Evolutionary conservation across 2,329 filamentous ascomycete genomes (phyloP), one percentile per base, ranked within the genome.

Genomic region (Ophioceras dolichostomum): DNA sequence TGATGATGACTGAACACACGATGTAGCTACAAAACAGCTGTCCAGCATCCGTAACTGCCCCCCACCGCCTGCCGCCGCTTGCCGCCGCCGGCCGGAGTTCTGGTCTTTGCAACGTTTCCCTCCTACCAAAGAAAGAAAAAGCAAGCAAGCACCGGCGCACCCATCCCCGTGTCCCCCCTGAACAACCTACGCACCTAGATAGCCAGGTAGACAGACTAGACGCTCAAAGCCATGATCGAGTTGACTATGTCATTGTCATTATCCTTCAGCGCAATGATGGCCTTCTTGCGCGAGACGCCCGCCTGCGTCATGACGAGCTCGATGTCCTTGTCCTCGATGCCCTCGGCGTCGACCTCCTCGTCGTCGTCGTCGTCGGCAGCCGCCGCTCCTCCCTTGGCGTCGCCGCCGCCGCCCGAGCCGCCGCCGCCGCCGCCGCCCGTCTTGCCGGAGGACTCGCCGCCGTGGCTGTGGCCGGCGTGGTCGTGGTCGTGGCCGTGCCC

Each of bases 161-260:
- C n/a, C n/a, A n/a, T n/a, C n/a, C n/a, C n/a, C n/a, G n/a, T n/a
- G n/a, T n/a, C n/a, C n/a, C n/a, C n/a, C n/a, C n/a, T n/a, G n/a
- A n/a, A n/a, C n/a, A n/a, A n/a, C n/a, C n/a, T n/a, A n/a, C n/a
- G n/a, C n/a, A n/a, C n/a, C n/a, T n/a, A n/a, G n/a, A n/a, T n/a
- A n/a, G n/a, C n/a, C n/a, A n/a, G n/a, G n/a, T n/a, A n/a, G n/a
- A n/a, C n/a, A n/a, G n/a, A n/a, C n/a, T n/a, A 88, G 73, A 86
- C 79, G 71, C 83, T 87, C 62, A 98, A 70, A 51, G 89, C 88
- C 91, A 98, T 98, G 70, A 98, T 98, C 54, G 91, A 95, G 76
- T 98, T 98, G 73, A 98, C 91, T 69, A 98, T 98, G 61, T 98
- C 91, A 58, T 96, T 95, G 69, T 96, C 89, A 61, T 98, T 98